Evolutionary conservation across 169 alveolate genomes (phyloP).

Genomic region (Besnoitia besnoiti): DNA sequence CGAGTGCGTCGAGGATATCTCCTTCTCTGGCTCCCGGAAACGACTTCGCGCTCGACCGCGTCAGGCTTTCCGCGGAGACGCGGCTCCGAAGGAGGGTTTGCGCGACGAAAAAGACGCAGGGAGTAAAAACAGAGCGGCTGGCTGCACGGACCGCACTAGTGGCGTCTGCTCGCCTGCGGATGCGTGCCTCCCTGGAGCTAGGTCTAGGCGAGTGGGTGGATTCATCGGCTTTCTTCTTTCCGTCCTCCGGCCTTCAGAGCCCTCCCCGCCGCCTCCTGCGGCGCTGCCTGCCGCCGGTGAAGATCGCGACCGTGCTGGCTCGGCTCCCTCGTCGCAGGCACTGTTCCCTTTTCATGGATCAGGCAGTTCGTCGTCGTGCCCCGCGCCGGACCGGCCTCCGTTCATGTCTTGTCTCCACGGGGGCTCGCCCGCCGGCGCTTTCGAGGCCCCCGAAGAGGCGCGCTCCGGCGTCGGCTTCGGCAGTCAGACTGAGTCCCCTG

Average conservation of each 20-base stretch:
- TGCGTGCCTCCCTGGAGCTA: background rate
- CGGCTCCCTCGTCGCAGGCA: background rate
- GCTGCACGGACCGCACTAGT: background rate
- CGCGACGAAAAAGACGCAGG: background rate
- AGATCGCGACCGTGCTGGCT: background rate
- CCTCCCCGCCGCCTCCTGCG: background rate
- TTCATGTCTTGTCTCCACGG: background rate
- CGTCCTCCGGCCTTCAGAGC: background rate
- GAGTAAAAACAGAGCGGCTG: background rate
- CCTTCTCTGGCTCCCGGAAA: background rate
- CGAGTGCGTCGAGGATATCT: background rate
- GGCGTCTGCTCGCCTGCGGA: background rate
- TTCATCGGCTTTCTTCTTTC: slow-evolving; percentile 7
- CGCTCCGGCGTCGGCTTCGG: background rate
- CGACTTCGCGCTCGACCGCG: background rate
- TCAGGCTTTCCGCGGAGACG: background rate
- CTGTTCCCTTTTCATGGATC: background rate
- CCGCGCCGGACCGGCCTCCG: background rate
- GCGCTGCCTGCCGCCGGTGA: background rate
- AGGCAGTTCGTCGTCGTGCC: background rate
- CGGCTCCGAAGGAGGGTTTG: background rate
- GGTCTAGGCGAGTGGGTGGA: background rate
- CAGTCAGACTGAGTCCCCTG: background rate
- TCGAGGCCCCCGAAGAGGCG: background rate
- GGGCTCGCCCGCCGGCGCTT: background rate